phyloP scores from a whole-genome alignment of 192 early-diverging fungal species.

The Martensiomyces pterosporus region DNA sequence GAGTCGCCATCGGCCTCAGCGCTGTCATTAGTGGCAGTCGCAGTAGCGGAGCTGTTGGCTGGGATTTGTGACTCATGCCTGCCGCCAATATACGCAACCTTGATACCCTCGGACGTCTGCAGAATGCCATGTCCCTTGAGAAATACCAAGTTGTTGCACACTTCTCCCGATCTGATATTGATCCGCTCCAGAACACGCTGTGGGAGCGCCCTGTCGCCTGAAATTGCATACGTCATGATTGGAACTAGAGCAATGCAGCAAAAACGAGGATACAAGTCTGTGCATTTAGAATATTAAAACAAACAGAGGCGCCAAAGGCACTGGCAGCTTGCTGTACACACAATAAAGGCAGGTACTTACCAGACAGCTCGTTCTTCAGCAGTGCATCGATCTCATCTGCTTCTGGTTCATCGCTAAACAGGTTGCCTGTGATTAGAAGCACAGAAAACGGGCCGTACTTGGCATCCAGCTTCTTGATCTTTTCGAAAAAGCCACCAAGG shows the following conservation, averaged over 20 bases:
- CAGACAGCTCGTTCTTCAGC: conserved; percentile 56
- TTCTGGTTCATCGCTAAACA: conserved; percentile 56
- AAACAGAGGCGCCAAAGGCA: too few species aligned
- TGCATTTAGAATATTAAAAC: too few species aligned
- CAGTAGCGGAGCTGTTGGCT: not conserved
- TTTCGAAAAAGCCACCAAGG: conserved; percentile 62
- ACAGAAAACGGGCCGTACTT: conserved; percentile 89
- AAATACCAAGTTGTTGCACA: conserved; percentile 71
- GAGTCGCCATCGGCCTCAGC: not conserved
- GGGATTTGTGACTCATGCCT: conserved; percentile 11
- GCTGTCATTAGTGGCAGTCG: not conserved
- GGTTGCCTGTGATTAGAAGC: conserved; percentile 75
- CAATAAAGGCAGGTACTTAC: too few species aligned
- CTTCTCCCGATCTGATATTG: conserved; percentile 58
- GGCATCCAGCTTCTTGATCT: conserved; percentile 67
- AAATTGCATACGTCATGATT: conserved; percentile 69
- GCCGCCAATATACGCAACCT: conserved; percentile 45
- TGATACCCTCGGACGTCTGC: conserved; percentile 48
- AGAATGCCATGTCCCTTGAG: conserved; percentile 56
- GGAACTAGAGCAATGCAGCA: conserved; percentile 64
- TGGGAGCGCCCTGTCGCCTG: conserved; percentile 62
- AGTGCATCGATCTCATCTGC: conserved; percentile 51
- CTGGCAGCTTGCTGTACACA: too few species aligned
- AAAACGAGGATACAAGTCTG: too few species aligned
- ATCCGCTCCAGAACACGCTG: conserved; percentile 52